Percentiles rank a stretch among this genome's conserved stretches.
Conservation (phyloP, 345 rosid genomes). For the Citrus sinensis region DNA sequence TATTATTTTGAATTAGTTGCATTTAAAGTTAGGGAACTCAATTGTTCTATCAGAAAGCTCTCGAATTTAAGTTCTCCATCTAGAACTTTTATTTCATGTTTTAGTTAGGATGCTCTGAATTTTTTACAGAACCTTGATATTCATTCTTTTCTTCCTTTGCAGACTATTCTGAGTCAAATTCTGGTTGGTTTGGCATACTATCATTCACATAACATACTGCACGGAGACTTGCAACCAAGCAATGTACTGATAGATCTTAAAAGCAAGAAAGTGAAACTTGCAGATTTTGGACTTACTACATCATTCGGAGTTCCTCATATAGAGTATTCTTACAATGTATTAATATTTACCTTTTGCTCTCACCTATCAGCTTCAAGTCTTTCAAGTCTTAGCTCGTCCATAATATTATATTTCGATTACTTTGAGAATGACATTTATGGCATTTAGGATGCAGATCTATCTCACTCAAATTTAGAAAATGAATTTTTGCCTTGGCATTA, state of each 20-base stretch:
- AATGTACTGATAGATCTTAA: conserved; percentile 46
- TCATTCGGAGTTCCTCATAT: conserved; percentile 33
- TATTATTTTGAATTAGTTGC: not conserved
- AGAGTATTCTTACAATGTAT: conserved; percentile 40
- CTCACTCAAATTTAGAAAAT: not conserved
- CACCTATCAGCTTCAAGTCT: not conserved
- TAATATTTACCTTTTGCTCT: not conserved
- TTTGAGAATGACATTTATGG: not conserved
- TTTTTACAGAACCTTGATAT: not conserved
- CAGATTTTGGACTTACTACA: conserved; percentile 55
- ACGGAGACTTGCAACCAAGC: conserved; percentile 48
- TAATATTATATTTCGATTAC: not conserved
- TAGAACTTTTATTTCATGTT: too few species aligned
- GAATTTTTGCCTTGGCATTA: not conserved
- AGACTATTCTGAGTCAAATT: conserved; percentile 6
- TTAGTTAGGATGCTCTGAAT: too few species aligned
- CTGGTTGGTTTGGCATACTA: conserved; percentile 23
- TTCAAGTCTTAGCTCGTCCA: not conserved
- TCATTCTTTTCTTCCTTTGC: not conserved
- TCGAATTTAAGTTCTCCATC: too few species aligned
- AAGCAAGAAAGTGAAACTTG: conserved; percentile 40
- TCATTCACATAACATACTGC: conserved; percentile 47
- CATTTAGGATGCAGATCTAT: not conserved
- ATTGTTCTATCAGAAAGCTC: not conserved
- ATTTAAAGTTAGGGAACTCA: not conserved